Evolutionary conservation across 495 filamentous ascomycete genomes (phyloP), one percentile per base, ranked within the genome.

Genomic region (Xylaria castorea): DNA sequence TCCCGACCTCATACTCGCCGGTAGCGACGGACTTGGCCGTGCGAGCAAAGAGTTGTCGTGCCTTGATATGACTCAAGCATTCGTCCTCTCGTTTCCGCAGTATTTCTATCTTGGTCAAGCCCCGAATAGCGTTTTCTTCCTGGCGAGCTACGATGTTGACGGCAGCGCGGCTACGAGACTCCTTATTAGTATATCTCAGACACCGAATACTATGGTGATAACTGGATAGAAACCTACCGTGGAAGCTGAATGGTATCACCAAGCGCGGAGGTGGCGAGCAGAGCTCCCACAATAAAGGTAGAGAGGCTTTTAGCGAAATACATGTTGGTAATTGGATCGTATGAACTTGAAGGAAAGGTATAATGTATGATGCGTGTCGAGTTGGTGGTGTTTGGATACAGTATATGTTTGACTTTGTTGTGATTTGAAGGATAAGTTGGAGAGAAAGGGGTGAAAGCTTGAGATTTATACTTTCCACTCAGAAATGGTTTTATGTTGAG

Each of bases 1-100:
- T 51, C 25, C 48, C 48, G n/a, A 51, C 48, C n/a, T 51, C 48
- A 51, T 51, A 51, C n/a, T 51, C 48, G n/a, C 48, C 48, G 7
- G 7, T 25, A 25, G n/a, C 20, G n/a, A 51, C n/a, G n/a, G 48
- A 3, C n/a, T 51, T 51, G 6, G 0, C 48, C 7, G 48, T 25
- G 48, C 48, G 48, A 1, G 48, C 48, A 51, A 22, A 51, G n/a
- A 51, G n/a, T 51, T 51, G 48, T 14, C 48, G 48, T 51, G 48
- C 7, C n/a, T 11, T 51, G 48, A 51, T 51, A n/a, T 51, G 48
- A 9, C n/a, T 9, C 48, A 51, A 51, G 48, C 48, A 51, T 51
- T 51, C 48, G 7, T 51, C 48, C 2, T 5, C 48, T 51, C 48
- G n/a, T 7, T 51, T 51, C n/a, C 48, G n/a, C 48, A 51, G 6